Conservation (phyloP, 768 basidiomycete genomes). For the Erythrobasidium yunnanense region DNA sequence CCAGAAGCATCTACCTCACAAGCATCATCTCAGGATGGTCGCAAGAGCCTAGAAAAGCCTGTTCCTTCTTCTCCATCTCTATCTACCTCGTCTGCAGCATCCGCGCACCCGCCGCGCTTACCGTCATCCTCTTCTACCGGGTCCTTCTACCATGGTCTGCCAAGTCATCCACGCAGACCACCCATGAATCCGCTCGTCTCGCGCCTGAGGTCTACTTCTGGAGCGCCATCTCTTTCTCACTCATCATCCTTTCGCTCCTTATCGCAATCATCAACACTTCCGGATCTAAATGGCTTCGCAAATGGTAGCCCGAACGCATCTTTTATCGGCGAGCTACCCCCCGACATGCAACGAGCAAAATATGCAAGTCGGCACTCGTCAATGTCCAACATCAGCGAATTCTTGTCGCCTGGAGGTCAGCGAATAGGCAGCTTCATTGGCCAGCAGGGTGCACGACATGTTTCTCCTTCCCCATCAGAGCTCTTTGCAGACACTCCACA, state of each 20-base stretch:
- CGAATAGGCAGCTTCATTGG: neutral
- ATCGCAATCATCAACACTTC: conserved; percentile 46
- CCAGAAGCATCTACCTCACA: too few species aligned
- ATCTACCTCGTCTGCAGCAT: conserved; percentile 16
- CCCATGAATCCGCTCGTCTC: conserved; percentile 44
- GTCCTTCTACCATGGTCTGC: conserved; percentile 19
- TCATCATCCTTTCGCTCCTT: conserved; percentile 59
- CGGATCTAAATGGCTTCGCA: neutral
- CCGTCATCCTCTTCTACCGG: conserved; percentile 12
- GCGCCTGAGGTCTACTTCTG: conserved; percentile 46
- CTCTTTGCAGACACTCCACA: conserved; percentile 13
- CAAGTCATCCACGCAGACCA: conserved; percentile 30
- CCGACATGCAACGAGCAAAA: neutral
- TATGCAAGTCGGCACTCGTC: neutral
- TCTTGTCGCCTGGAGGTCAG: neutral
- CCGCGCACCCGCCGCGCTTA: neutral
- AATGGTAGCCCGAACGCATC: neutral
- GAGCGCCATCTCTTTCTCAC: conserved; percentile 46
- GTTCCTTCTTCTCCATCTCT: conserved; percentile 38
- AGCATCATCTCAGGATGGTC: too few species aligned
- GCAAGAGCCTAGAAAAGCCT: too few species aligned
- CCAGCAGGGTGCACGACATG: too few species aligned
- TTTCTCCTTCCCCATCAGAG: conserved; percentile 12
- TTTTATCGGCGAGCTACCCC: conserved; percentile 25
- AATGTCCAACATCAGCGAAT: neutral